Base-by-base conservation (phyloP, 2,329 filamentous ascomycete genomes). In the Biscogniauxia marginata region DNA sequence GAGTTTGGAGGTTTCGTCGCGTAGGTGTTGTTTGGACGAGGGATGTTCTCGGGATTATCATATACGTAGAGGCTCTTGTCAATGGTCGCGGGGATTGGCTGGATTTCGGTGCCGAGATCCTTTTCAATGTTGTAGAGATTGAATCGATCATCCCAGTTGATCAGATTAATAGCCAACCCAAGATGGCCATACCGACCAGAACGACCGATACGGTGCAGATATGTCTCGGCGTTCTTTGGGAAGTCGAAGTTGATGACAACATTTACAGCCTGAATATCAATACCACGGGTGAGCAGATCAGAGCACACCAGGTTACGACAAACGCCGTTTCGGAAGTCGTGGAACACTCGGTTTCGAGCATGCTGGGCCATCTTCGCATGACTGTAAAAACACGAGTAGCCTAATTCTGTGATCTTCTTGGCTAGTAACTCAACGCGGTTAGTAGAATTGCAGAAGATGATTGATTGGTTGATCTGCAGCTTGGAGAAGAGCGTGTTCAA, bases 181-280 rank as follows among this genome's bases (percentile, higher is more conserved):
- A 98, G 83, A 77, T 99, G 95, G 64, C 95, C 95, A 72, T 96
- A 99, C 64, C 95, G 91, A 65, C 95, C 95, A 51, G 95, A 99
- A 71, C 95, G 91, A 80, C 95, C 95, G 72, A 99, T 99, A 65
- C 95, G 91, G 77, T 99, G 95, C 56, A 99, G 86, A 72, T 99
- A 99, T 0, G 95, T 99, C 77, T 99, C 95, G 16, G 95, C 96
- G 69, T 99, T 99, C 80, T 99, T 99, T 53, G 95, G 95, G 74
- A 99, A 99, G 71, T 99, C 95, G 70, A 99, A 99, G 79, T 99
- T 99, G 84, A 99, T 99, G 72, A 99, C 95, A 54, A 99, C 95
- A 68, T 99, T 99, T 70, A 99, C 95, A 53, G 95, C 95, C 76
- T 99, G 95, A 63, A 99, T 99, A 77, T 99, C 95, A 70, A 99